These are phyloP conservation scores for Lithospermum erythrorhizon DNA, from an alignment of 257 asterid species.

Conservation along the genomic window DNA sequence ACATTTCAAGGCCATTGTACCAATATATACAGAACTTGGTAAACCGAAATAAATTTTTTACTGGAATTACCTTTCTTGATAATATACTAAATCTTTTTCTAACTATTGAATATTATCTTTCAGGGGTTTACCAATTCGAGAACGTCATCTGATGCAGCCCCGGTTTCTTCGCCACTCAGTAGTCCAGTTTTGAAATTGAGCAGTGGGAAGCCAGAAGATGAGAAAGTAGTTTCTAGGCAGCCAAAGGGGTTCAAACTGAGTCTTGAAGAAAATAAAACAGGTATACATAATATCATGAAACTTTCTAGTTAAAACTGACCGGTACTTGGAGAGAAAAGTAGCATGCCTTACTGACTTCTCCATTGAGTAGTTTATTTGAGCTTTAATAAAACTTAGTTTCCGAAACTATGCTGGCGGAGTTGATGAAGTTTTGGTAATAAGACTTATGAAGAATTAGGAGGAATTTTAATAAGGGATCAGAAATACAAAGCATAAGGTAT, in stretches of 20 bases:
- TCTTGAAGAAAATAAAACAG: conserved; percentile 80
- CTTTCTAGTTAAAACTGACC: too few relatives aligned
- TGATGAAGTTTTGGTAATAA: not conserved
- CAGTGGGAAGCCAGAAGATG: conserved; percentile 53
- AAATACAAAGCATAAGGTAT: too few relatives aligned
- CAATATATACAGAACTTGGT: conserved; percentile 52
- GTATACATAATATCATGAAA: too few relatives aligned
- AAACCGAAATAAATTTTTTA: conserved; percentile 1
- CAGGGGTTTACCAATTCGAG: conserved; percentile 75
- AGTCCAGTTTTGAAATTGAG: conserved; percentile 52
- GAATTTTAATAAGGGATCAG: too few relatives aligned
- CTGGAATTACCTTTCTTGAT: too few relatives aligned
- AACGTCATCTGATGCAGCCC: conserved; percentile 46
- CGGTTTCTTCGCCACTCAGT: conserved; percentile 72
- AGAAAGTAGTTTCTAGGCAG: conserved; percentile 47
- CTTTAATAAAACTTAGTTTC: too few relatives aligned
- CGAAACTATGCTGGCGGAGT: not conserved
- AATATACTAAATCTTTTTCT: not conserved
- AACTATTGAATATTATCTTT: conserved; percentile 8
- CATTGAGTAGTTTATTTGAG: too few relatives aligned
- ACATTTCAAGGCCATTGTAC: conserved; percentile 42
- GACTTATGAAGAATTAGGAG: too few relatives aligned
- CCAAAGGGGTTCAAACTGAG: conserved; percentile 72
- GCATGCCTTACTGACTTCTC: too few relatives aligned
- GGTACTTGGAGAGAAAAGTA: too few relatives aligned